Base-by-base conservation (phyloP, 495 filamentous ascomycete genomes). In the Xylaria cubensis region DNA sequence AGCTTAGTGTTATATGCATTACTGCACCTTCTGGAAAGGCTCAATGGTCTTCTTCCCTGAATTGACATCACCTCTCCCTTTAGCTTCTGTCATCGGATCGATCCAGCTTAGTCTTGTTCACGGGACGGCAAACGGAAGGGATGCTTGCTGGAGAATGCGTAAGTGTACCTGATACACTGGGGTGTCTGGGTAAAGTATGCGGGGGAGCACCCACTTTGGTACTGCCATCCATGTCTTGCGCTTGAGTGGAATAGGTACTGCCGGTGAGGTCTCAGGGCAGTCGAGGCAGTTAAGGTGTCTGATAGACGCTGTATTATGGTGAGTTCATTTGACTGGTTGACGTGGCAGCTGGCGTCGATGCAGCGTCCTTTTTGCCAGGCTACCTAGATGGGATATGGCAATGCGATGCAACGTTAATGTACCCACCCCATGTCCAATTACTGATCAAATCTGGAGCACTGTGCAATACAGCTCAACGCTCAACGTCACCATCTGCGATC, bases 131-230 rank as follows among this genome's bases (percentile, higher is more conserved):
- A 32, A 61, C 56, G 56, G 56, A 61, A 48, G 56, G 32, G 56
- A 61, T 61, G 56, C 34, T 61, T 61, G 56, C 56, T 61, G 56
- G 56, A 36, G 56, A 36, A 36, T 9, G 51, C 50, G 13, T 29
- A 1, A 29, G n/a, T 29, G 26, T 56, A 56, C 53, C 12, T 7
- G 53, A 21, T 61, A 36, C 58, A 3, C 32, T 19, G 19, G 58
- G 58, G 32, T 39, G 32, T 34, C 34, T 42, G 39, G 39, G 12
- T 39, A 8, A 36, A 36, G 34, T 36, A 39, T 61, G 58, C 58
- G 58, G 58, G 55, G 56, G 13, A 61, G 34, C 17, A 21, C 58
- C 58, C 58, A 39, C 34, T 61, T 61, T 61, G 53, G 53, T n/a
- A 32, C 26, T 17, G 12, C 53, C 10, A 55, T 4, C 51, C 50